Evolutionary conservation across 1,139 yeast species (phyloP).

Genomic region (Candida mesenterica): DNA sequence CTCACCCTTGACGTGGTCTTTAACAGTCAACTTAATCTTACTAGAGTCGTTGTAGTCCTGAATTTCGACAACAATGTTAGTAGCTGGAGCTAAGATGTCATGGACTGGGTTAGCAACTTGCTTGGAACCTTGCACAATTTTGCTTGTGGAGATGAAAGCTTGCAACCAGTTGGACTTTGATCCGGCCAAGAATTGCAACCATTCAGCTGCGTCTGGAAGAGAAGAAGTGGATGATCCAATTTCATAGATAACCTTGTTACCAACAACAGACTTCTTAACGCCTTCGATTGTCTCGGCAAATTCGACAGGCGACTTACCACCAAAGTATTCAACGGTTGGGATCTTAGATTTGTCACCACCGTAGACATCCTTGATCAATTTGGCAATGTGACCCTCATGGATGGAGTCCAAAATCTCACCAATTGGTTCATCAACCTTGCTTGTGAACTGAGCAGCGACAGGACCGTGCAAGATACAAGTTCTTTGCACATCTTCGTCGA

Average conservation of each 20-base stretch:
- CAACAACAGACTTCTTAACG: slow-evolving; percentile 32
- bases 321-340: slow-evolving; percentile 89
- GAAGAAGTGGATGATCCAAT: slow-evolving; percentile 35
- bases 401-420: slow-evolving; percentile 83
- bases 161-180: slow-evolving; percentile 80
- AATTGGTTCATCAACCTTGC: slow-evolving; percentile 86
- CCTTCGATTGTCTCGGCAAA: slow-evolving; percentile 24
- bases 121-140: slow-evolving; percentile 81
- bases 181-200: slow-evolving; percentile 88
- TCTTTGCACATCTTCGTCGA: slow-evolving; percentile 94
- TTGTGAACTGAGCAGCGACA: slow-evolving; percentile 93
- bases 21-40: slow-evolving; percentile 62
- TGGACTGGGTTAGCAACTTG: slow-evolving; percentile 78
- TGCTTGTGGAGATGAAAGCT: slow-evolving; percentile 77
- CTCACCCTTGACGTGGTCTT: slow-evolving; percentile 73
- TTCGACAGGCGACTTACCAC: slow-evolving; percentile 56
- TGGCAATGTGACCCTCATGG: slow-evolving; percentile 84
- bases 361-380: slow-evolving; percentile 68
- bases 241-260: slow-evolving; percentile 43
- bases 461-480: slow-evolving; percentile 98
- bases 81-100: slow-evolving; percentile 74
- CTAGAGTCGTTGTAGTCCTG: slow-evolving; percentile 47
- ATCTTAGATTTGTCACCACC: slow-evolving; percentile 64
- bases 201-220: slow-evolving; percentile 51
- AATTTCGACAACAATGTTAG: slow-evolving; percentile 64